Evolutionary conservation across 495 filamentous ascomycete species (phyloP).

Genomic region (Wilcoxina mikolae): DNA sequence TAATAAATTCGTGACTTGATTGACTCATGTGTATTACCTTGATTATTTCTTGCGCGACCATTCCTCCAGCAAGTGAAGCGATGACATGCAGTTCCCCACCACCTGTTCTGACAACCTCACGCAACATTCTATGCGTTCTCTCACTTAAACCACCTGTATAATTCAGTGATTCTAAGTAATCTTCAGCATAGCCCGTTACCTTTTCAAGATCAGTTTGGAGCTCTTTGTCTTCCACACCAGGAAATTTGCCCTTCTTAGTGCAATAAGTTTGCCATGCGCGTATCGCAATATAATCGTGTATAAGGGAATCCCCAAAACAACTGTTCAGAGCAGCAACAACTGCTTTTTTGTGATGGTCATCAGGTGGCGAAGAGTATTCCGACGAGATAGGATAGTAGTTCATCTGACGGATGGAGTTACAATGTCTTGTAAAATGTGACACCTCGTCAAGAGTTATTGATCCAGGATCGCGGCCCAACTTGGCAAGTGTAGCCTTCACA

Average conservation of each 20-base stretch:
- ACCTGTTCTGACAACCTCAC: conserved; percentile 37
- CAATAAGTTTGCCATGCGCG: conserved; percentile 36
- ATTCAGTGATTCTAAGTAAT: conserved; percentile 16
- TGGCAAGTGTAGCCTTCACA: conserved; percentile 47
- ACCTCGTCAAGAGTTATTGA: conserved; percentile 58
- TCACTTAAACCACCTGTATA: conserved; percentile 34
- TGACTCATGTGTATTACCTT: conserved; percentile 36
- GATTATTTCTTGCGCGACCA: conserved; percentile 89
- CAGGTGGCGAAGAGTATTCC: conserved; percentile 14
- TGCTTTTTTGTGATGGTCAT: conserved; percentile 13
- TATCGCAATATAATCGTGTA: conserved; percentile 48
- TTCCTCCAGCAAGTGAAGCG: conserved; percentile 73
- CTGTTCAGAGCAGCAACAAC: conserved; percentile 12
- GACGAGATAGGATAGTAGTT: conserved; percentile 43
- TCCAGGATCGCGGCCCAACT: conserved; percentile 33
- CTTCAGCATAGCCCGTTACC: conserved; percentile 9
- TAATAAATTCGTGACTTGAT: not conserved
- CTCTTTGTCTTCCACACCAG: conserved; percentile 14
- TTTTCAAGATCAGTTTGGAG: conserved; percentile 14
- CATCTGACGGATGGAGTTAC: conserved; percentile 82
- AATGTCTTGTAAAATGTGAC: conserved; percentile 88
- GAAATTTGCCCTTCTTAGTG: conserved; percentile 12
- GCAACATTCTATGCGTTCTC: conserved; percentile 27
- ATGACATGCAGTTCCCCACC: conserved; percentile 91
- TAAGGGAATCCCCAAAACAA: conserved; percentile 32